Evolutionary conservation across 495 filamentous ascomycete species (phyloP).

Genomic region (Xylaria cubensis): DNA sequence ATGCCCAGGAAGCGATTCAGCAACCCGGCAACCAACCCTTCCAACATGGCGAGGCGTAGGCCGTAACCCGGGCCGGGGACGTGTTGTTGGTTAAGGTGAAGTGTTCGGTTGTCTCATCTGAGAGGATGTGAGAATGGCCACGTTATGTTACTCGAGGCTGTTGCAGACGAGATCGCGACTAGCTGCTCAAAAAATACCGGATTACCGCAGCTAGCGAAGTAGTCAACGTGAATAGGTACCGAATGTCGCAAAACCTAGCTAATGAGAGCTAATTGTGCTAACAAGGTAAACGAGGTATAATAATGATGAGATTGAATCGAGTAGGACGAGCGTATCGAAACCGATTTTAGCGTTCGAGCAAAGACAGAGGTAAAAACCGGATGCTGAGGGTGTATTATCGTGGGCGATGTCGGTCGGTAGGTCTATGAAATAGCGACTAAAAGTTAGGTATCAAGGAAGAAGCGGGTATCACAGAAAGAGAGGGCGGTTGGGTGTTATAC

Average conservation of each 20-base stretch:
- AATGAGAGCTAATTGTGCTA: neutral
- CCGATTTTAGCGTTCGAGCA: neutral
- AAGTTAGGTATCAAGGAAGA: neutral
- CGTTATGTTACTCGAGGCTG: neutral
- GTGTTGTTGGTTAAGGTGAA: conserved; percentile 36
- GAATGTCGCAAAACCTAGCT: neutral
- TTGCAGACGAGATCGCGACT: neutral
- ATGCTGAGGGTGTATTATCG: neutral
- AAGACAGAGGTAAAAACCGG: neutral
- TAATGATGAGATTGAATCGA: neutral
- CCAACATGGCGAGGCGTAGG: conserved; percentile 61
- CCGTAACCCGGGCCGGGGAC: conserved; percentile 62
- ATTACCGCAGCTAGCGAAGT: neutral
- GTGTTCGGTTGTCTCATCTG: conserved; percentile 44
- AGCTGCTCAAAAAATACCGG: neutral
- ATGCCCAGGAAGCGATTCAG: conserved; percentile 99
- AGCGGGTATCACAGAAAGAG: neutral
- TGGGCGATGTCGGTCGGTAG: neutral
- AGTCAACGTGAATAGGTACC: neutral
- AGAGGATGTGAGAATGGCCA: conserved; percentile 6
- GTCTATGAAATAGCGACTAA: neutral
- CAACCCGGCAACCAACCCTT: conserved; percentile 80
- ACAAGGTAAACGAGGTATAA: neutral
- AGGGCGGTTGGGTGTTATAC: neutral
- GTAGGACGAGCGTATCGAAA: neutral